These are phyloP conservation scores for Globisporangium mamillatum DNA, from an alignment of 352 stramenopile species.

Conservation along the genomic window DNA sequence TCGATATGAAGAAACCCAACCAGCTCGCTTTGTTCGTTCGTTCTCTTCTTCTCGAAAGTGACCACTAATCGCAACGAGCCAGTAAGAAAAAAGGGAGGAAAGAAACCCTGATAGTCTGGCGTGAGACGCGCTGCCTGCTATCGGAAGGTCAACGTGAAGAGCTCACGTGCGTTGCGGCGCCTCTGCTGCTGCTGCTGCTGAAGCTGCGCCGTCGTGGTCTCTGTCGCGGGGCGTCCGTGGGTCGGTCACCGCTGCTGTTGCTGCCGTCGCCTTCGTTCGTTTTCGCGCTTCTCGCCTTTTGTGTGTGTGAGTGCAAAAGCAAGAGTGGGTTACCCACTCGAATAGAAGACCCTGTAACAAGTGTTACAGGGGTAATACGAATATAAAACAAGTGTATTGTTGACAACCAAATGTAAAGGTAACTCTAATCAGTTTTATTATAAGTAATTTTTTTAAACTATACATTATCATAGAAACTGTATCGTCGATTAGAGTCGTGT, in stretches of 20 bases:
- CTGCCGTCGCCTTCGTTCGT: background rate
- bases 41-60: background rate
- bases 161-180: background rate
- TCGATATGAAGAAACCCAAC: background rate
- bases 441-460: no score
- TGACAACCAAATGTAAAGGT: no score
- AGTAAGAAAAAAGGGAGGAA: background rate
- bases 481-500: no score
- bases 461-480: no score
- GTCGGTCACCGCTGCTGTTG: background rate
- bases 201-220: background rate
- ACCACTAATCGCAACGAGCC: background rate
- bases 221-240: background rate
- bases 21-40: background rate
- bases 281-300: slow-evolving; percentile 4
- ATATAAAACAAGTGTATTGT: background rate
- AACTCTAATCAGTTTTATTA: no score
- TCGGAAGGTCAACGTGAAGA: background rate
- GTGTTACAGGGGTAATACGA: background rate
- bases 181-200: slow-evolving; percentile 1
- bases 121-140: background rate
- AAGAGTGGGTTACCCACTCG: background rate
- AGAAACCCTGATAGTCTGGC: background rate
- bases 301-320: background rate
- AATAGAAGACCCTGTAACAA: background rate